These are phyloP conservation scores for Warburgia ugandensis DNA, from an alignment of 164 flowering plant species.

Conservation along the genomic window DNA sequence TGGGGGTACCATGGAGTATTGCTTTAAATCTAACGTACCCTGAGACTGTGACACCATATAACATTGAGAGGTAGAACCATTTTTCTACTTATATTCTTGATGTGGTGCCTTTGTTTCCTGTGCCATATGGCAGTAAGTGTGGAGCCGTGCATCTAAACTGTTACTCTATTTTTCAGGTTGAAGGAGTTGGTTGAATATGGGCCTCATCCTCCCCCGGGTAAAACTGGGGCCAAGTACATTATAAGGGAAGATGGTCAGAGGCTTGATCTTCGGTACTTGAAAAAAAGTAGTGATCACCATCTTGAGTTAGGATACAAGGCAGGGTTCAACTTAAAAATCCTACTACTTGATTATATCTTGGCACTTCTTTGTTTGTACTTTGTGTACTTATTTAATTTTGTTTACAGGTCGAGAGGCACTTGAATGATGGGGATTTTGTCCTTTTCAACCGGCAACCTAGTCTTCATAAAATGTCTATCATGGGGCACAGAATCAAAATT, in stretches of 20 bases:
- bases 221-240: conserved; percentile 98
- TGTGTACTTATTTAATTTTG: background rate
- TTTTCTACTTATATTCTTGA: background rate
- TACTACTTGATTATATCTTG: background rate
- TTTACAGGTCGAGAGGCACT: conserved; percentile 91
- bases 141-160: too few relatives aligned
- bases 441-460: conserved; percentile 97
- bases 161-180: conserved; percentile 38
- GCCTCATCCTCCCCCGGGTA: conserved; percentile 99
- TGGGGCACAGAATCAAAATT: conserved; percentile 98
- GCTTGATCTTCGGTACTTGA: conserved; percentile 96
- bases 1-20: conserved; percentile 99
- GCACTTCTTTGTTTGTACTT: background rate
- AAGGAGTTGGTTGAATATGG: conserved; percentile 99
- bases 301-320: conserved; percentile 97
- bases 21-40: conserved; percentile 96
- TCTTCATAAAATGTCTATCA: conserved; percentile 97
- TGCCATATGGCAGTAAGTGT: too few relatives aligned
- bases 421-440: conserved; percentile 93
- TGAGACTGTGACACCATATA: conserved; percentile 97
- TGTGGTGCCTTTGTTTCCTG: background rate
- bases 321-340: background rate
- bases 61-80: conserved; percentile 72
- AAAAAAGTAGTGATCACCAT: conserved; percentile 97
- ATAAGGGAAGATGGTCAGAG: conserved; percentile 98